A percentile compares a stretch with the other conserved stretches of the same genome.
Conservation (phyloP, 768 basidiomycete species). For the Lepiota subincarnata region DNA sequence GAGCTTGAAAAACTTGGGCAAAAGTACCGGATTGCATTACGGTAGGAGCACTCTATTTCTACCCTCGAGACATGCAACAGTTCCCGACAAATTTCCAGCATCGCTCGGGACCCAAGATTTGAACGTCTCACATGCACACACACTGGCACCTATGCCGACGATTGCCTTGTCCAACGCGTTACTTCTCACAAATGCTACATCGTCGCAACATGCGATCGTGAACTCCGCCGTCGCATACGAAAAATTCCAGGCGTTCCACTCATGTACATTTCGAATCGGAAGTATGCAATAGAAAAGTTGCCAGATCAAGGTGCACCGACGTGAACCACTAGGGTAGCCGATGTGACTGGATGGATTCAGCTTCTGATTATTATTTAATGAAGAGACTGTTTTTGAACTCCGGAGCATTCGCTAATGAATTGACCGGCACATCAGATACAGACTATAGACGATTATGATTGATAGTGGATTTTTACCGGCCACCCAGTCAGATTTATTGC, state of each 20-base stretch:
- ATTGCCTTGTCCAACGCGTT: conserved; percentile 95
- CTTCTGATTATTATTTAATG: no score
- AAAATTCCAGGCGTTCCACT: conserved; percentile 91
- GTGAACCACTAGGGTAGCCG: conserved; percentile 20
- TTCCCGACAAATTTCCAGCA: conserved; percentile 42
- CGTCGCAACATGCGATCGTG: conserved; percentile 96
- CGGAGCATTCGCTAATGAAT: no score
- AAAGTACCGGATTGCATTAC: conserved; percentile 88
- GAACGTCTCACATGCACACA: conserved; percentile 92
- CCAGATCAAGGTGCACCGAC: conserved; percentile 91
- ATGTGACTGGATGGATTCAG: background rate
- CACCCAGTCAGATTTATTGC: no score
- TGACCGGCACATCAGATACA: no score
- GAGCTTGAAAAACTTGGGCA: conserved; percentile 98
- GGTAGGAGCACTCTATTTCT: conserved; percentile 48
- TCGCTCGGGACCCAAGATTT: conserved; percentile 95
- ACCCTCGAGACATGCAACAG: background rate
- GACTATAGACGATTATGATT: no score
- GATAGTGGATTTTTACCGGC: no score
- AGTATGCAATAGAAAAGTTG: conserved; percentile 92
- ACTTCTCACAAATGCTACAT: conserved; percentile 95
- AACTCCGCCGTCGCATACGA: conserved; percentile 86
- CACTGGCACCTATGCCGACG: conserved; percentile 96
- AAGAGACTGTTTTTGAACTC: no score
- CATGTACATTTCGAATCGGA: conserved; percentile 93